Percentiles rank a stretch among this genome's conserved stretches.
phyloP scores from a whole-genome alignment of 371 early-diverging fungal species.

The Dichotomocladium elegans region DNA sequence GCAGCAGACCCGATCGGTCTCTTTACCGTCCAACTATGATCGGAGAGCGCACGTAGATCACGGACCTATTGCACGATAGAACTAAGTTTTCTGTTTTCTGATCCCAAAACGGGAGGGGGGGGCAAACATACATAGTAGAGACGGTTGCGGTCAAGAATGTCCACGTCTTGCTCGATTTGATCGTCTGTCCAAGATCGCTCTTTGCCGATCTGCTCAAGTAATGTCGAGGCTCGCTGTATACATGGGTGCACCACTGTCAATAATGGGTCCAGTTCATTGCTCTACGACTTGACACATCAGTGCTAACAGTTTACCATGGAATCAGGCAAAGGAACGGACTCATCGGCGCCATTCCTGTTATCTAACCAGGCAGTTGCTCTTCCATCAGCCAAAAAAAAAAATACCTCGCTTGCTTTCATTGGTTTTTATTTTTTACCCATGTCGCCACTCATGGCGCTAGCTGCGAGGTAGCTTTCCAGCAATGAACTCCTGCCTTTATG shows the following conservation, averaged over 20 bases:
- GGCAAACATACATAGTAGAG: slow-evolving; percentile 45
- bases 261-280: too few relatives aligned
- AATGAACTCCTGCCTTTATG: slow-evolving; percentile 8
- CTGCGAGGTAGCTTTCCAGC: slow-evolving; percentile 5
- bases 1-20: background rate
- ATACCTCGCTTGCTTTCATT: background rate
- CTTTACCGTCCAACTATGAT: slow-evolving; percentile 61
- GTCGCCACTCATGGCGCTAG: background rate
- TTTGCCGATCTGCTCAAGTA: slow-evolving; percentile 60
- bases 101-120: background rate
- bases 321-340: background rate
- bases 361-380: background rate
- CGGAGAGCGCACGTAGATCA: slow-evolving; percentile 57
- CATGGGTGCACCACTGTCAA: too few relatives aligned
- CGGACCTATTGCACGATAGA: too few relatives aligned
- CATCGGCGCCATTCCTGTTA: background rate
- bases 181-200: slow-evolving; percentile 58
- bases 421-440: background rate
- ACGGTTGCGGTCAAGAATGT: slow-evolving; percentile 49
- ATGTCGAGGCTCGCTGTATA: slow-evolving; percentile 51
- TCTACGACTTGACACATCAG: too few relatives aligned
- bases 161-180: slow-evolving; percentile 53
- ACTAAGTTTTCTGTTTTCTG: too few relatives aligned
- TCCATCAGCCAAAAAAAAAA: too few relatives aligned
- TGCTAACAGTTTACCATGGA: slow-evolving; percentile 1